These are phyloP conservation scores for Meira nashicola DNA, from an alignment of 1,284 basidiomycete genomes.

Conservation along the genomic window DNA sequence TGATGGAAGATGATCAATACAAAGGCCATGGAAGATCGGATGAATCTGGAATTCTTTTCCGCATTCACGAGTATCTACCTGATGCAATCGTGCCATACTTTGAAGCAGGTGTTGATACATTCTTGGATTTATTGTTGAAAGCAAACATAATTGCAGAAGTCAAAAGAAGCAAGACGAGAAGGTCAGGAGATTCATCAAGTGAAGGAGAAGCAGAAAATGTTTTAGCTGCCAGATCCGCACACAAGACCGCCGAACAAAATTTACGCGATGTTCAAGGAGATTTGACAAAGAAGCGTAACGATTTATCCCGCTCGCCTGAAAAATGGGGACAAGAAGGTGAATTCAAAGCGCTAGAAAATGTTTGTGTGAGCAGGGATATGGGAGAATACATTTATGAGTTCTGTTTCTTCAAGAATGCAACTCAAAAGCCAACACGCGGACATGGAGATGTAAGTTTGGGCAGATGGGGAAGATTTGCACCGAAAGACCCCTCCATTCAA, in stretches of 20 bases:
- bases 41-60: constrained; percentile 62
- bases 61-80: constrained; percentile 78
- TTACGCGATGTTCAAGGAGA: constrained; percentile 57
- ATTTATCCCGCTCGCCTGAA: constrained; percentile 58
- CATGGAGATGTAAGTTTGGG: constrained; percentile 76
- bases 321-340: constrained; percentile 79
- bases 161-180: constrained; percentile 22
- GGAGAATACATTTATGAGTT: constrained; percentile 98
- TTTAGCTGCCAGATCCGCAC: constrained; percentile 58
- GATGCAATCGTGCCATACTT: constrained; percentile 73
- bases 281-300: constrained; percentile 56
- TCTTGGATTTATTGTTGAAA: constrained; percentile 65
- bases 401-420: constrained; percentile 84
- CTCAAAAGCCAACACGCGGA: constrained; percentile 81
- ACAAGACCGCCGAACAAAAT: constrained; percentile 49
- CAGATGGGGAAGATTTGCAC: constrained; percentile 74
- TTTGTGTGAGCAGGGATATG: constrained; percentile 70
- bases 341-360: constrained; percentile 87
- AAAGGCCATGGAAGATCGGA: constrained; percentile 51
- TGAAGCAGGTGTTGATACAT: constrained; percentile 64
- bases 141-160: constrained; percentile 62
- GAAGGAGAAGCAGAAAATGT: constrained; percentile 32
- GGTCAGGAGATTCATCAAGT: constrained; percentile 2
- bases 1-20: constrained; percentile 61
- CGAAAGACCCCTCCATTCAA: constrained; percentile 58